These are phyloP conservation scores for Clavispora carvajalis DNA, from an alignment of 805 yeast genomes.

Conservation along the genomic window DNA sequence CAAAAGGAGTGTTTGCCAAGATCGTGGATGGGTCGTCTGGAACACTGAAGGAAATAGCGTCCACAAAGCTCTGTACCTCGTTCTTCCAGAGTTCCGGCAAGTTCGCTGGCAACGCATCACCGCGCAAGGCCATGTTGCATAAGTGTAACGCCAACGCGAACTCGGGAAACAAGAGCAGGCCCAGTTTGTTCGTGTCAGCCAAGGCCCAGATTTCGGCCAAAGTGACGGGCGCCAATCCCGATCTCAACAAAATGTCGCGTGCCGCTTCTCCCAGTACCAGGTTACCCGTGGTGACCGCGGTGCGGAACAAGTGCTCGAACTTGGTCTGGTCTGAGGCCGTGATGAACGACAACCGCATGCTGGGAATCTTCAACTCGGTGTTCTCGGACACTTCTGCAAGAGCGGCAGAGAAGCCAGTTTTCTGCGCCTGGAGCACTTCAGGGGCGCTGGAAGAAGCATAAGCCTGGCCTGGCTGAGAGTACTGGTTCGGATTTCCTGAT, in stretches of 20 bases:
- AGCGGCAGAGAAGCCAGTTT: slow-evolving; percentile 42
- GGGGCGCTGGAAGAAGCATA: not conserved
- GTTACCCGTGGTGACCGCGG: slow-evolving; percentile 71
- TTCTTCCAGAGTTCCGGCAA: slow-evolving; percentile 70
- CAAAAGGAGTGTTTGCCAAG: slow-evolving; percentile 43
- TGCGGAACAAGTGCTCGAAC: slow-evolving; percentile 78
- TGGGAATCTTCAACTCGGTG: slow-evolving; percentile 60
- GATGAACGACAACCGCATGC: slow-evolving; percentile 76
- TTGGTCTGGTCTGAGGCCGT: slow-evolving; percentile 81
- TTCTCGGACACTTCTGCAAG: slow-evolving; percentile 45
- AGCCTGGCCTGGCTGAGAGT: slow-evolving; percentile 6
- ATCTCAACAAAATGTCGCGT: slow-evolving; percentile 70
- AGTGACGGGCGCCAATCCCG: slow-evolving; percentile 68
- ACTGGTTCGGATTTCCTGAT: slow-evolving; percentile 2
- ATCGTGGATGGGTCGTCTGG: slow-evolving; percentile 49
- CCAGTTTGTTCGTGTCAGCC: slow-evolving; percentile 84
- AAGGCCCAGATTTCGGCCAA: slow-evolving; percentile 87
- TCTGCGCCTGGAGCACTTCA: slow-evolving; percentile 33
- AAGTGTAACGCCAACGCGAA: slow-evolving; percentile 88
- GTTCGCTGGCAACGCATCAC: slow-evolving; percentile 68
- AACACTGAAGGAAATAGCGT: slow-evolving; percentile 74
- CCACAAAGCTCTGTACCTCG: slow-evolving; percentile 87
- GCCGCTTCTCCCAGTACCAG: slow-evolving; percentile 68
- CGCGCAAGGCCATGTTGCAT: slow-evolving; percentile 71
- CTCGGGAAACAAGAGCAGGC: slow-evolving; percentile 84